Base-by-base conservation (phyloP, 148 eudicot species). In the Oxyria digyna region DNA sequence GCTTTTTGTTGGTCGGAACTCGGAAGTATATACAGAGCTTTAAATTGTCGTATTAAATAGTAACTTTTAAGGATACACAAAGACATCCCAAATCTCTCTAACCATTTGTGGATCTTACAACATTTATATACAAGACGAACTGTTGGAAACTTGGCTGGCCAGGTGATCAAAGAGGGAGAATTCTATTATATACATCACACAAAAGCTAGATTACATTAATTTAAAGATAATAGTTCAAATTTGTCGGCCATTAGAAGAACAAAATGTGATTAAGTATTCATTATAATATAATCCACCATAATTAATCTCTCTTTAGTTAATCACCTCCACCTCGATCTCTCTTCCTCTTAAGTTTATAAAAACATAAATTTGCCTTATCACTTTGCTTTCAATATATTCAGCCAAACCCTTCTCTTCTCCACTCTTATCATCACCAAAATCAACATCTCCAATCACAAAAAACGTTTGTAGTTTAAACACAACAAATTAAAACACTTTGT, bases 231-330 rank as follows among this genome's bases (percentile, higher is more conserved):
- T 59, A 59, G 38, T 3, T 59, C 65, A 29, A 71, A 55, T 62
- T 26, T 88, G 97, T 84, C 67, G 79, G 84, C 91, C 95, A 88
- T 77, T 85, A 81, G 83, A 89, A 95, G 87, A 76, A 85, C 95
- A 82, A 71, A 57, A 63, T 67, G 54, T 40, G 72, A 81, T 86
- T 86, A 87, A 88, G 8, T 66, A 83, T 73, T 77, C 50, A 75
- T 75, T 78, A 18, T 37, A 71, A 74, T 73, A 79, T 70, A 49
- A 72, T 78, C 87, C 82, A 83, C 79, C 73, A 74, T 5, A 4
- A 14, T 29, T 27, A 23, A 84, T 83, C 82, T 81, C 79, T 91
- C 82, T 84, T 79, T 74, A 78, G 77, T 77, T 65, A 65, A 65
- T 37, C 20, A 1, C 15, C 7, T 11, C 59, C 33, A 13, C 6